Conservation (phyloP, 352 stramenopile species). For the Globisporangium cederbergense region DNA sequence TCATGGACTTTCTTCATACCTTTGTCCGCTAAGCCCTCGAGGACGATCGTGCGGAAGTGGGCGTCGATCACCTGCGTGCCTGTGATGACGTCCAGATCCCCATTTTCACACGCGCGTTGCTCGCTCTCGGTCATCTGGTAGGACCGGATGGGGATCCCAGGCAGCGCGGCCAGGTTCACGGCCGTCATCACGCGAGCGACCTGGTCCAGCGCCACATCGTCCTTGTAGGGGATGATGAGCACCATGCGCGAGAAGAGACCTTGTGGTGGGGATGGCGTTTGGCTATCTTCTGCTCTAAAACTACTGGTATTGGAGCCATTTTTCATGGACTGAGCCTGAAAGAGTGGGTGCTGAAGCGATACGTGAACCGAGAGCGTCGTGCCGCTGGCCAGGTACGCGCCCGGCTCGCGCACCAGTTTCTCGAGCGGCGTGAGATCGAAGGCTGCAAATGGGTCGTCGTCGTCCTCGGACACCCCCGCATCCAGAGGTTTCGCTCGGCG, state of each 20-base stretch:
- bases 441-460: constrained; percentile 14
- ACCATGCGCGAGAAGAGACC: constrained; percentile 67
- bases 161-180: constrained; percentile 60
- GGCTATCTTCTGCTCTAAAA: not conserved
- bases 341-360: constrained; percentile 33
- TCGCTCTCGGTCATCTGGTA: constrained; percentile 75
- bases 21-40: constrained; percentile 75
- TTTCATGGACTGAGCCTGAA: constrained; percentile 6
- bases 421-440: constrained; percentile 35
- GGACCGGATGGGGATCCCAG: constrained; percentile 58
- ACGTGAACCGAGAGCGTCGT: constrained; percentile 42
- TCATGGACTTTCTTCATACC: constrained; percentile 50
- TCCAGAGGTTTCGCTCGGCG: constrained; percentile 48
- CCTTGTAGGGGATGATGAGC: constrained; percentile 83
- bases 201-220: constrained; percentile 43
- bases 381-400: constrained; percentile 40
- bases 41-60: constrained; percentile 78
- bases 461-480: constrained; percentile 14
- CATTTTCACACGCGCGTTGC: constrained; percentile 40
- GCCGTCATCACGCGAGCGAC: constrained; percentile 52
- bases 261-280: not conserved
- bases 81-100: constrained; percentile 79
- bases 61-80: constrained; percentile 87
- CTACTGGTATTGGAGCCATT: not conserved
- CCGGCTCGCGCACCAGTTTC: constrained; percentile 53